phyloP scores from a whole-genome alignment of 495 filamentous ascomycete genomes.

The Staphylotrichum tortipilum region DNA sequence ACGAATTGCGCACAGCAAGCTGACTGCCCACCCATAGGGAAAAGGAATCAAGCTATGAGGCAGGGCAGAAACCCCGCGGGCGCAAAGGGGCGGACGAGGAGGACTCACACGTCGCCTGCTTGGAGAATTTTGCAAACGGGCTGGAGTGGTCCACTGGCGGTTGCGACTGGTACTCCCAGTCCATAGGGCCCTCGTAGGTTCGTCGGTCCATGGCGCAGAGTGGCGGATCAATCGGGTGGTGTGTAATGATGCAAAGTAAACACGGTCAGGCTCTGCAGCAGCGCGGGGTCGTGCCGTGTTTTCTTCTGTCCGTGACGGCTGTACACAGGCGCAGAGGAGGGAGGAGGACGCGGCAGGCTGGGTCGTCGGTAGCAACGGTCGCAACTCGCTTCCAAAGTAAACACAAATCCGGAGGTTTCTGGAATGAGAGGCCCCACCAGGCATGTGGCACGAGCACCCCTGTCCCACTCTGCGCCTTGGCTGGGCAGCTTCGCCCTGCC shows the following conservation, averaged over 20 bases:
- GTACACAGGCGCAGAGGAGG: too few species aligned
- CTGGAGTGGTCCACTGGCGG: slow-evolving; percentile 40
- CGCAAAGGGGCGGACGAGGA: background rate
- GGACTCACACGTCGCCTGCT: slow-evolving; percentile 18
- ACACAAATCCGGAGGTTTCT: slow-evolving; percentile 13
- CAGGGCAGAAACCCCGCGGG: background rate
- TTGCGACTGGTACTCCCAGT: slow-evolving; percentile 41
- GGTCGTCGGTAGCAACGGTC: slow-evolving; percentile 27
- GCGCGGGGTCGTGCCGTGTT: slow-evolving; percentile 3
- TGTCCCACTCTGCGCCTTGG: background rate
- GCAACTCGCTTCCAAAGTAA: slow-evolving; percentile 21
- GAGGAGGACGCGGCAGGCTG: slow-evolving; percentile 4
- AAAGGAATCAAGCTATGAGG: background rate
- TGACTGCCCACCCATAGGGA: background rate
- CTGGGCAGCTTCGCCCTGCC: background rate
- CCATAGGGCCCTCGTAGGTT: slow-evolving; percentile 40
- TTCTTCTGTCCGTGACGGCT: background rate
- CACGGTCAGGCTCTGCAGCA: background rate
- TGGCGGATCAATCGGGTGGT: background rate
- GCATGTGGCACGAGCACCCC: background rate
- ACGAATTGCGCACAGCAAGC: background rate
- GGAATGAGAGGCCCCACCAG: slow-evolving; percentile 9
- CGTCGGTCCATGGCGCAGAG: slow-evolving; percentile 32
- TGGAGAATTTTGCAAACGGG: slow-evolving; percentile 34
- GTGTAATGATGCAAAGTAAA: background rate